phyloP scores from a whole-genome alignment of 140 eudicot species.

The Bidens hawaiensis region DNA sequence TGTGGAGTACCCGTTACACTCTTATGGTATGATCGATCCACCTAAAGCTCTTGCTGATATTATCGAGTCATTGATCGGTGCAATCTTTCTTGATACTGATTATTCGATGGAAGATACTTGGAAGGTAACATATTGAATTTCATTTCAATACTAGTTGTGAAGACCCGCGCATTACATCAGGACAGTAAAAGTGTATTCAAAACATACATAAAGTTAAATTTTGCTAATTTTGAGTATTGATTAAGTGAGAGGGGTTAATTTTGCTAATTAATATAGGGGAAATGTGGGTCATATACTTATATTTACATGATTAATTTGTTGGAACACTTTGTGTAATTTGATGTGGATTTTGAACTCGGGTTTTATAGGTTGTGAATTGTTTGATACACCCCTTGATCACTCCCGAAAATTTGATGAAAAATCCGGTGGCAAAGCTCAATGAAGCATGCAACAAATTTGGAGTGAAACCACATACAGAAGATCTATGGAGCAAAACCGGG shows the following conservation, averaged over 20 bases:
- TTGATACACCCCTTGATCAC: constrained; percentile 28
- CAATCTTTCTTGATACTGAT: constrained; percentile 26
- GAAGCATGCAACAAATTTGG: constrained; percentile 34
- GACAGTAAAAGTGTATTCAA: too few relatives aligned
- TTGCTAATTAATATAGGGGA: too few relatives aligned
- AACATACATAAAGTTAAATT: too few relatives aligned
- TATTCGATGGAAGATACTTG: constrained; percentile 24
- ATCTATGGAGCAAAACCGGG: constrained; percentile 34
- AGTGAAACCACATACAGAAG: constrained; percentile 20
- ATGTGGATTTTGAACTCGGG: constrained; percentile 1
- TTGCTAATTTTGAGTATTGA: too few relatives aligned
- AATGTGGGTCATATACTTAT: too few relatives aligned
- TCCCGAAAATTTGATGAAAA: constrained; percentile 15
- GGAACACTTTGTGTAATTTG: background rate
- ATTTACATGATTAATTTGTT: too few relatives aligned
- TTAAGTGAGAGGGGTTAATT: too few relatives aligned
- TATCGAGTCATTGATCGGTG: constrained; percentile 31
- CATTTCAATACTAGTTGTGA: background rate
- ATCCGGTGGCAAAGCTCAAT: constrained; percentile 22
- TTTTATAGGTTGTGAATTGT: constrained; percentile 22
- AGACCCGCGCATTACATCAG: too few relatives aligned
- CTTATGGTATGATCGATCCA: constrained; percentile 33
- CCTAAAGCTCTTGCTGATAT: constrained; percentile 36
- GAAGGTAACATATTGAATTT: constrained; percentile 15
- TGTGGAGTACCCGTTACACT: constrained; percentile 26